These are phyloP conservation scores for Hygrophorus pudorinus DNA, from an alignment of 768 basidiomycete species.

Conservation along the genomic window DNA sequence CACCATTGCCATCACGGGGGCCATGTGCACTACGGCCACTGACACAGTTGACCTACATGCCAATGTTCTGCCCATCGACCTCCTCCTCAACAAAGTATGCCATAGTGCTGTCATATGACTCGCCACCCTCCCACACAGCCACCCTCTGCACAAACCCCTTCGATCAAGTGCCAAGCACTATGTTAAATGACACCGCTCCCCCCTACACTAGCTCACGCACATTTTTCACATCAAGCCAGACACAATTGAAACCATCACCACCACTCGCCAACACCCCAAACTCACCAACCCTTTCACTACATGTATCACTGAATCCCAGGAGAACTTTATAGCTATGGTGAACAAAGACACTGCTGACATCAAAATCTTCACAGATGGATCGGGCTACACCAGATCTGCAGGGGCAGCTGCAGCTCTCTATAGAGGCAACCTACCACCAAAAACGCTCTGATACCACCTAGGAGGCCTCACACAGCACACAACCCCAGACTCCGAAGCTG, in stretches of 20 bases:
- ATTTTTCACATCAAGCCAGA: conserved; percentile 5
- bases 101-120: conserved; percentile 12
- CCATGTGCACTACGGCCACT: conserved; percentile 9
- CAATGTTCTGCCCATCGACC: conserved; percentile 12
- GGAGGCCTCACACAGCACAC: conserved; percentile 15
- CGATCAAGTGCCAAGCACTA: conserved; percentile 2
- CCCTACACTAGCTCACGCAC: conserved; percentile 8
- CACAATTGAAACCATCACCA: conserved; percentile 2
- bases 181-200: conserved; percentile 6
- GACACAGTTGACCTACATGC: conserved; percentile 15
- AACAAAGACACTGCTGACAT: conserved; percentile 1
- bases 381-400: neutral
- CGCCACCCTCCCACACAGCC: conserved; percentile 11
- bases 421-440: neutral
- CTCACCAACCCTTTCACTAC: neutral
- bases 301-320: neutral
- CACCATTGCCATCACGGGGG: conserved; percentile 14
- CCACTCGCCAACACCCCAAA: neutral
- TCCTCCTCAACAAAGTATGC: conserved; percentile 11
- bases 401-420: conserved; percentile 8
- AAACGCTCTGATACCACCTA: conserved; percentile 11
- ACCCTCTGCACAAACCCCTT: conserved; percentile 13
- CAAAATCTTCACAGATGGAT: conserved; percentile 7
- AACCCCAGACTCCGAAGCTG: conserved; percentile 21
- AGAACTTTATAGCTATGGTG: neutral